Percentiles rank a stretch among this genome's conserved stretches.
Conservation (phyloP, 2,329 filamentous ascomycete genomes). For the Phialocephala subalpina region DNA sequence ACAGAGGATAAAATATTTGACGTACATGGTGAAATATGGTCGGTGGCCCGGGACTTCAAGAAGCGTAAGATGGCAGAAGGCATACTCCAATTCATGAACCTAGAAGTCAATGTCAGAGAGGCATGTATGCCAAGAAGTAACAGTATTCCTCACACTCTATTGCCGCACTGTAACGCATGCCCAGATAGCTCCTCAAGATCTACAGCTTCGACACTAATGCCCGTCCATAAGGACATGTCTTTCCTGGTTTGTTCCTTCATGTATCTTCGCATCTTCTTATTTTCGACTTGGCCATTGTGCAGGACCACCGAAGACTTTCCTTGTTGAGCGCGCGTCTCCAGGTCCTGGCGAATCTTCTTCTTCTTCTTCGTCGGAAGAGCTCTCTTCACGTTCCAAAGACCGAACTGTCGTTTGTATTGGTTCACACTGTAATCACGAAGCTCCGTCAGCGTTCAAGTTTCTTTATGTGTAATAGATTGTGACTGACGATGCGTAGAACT, state of each 20-base stretch:
- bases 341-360: constrained; percentile 9
- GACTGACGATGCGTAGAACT: constrained; percentile 28
- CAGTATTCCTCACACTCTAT: constrained; percentile 24
- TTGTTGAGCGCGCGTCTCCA: constrained; percentile 22
- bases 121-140: neutral
- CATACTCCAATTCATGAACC: constrained; percentile 26
- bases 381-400: constrained; percentile 21
- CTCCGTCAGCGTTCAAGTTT: constrained; percentile 14
- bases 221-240: constrained; percentile 9
- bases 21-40: constrained; percentile 24
- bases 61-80: constrained; percentile 17
- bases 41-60: constrained; percentile 13
- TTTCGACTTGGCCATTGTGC: constrained; percentile 23
- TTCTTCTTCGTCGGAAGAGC: constrained; percentile 25
- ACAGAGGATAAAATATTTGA: constrained; percentile 1
- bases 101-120: constrained; percentile 14
- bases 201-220: constrained; percentile 11
- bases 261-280: constrained; percentile 25
- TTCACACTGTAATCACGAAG: constrained; percentile 16
- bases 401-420: constrained; percentile 29
- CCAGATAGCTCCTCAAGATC: constrained; percentile 25
- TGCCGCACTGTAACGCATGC: constrained; percentile 28
- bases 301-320: constrained; percentile 23
- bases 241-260: constrained; percentile 22
- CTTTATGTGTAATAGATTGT: neutral